A percentile compares a stretch with the other conserved stretches of the same genome.
Conservation (phyloP, 1,139 yeast species). For the Sugiyamaella japonica region DNA sequence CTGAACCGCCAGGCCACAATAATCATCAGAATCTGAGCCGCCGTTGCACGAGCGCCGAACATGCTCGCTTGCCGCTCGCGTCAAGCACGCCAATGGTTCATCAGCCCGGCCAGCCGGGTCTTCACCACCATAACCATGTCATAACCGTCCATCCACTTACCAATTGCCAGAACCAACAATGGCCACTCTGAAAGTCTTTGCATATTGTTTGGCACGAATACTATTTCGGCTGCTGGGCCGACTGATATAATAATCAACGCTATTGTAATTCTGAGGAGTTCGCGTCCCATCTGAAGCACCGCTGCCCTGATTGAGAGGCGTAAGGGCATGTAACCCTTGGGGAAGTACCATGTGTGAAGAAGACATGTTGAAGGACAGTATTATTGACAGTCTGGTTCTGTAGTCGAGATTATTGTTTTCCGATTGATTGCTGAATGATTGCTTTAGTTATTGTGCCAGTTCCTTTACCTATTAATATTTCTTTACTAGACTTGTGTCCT, state of each 20-base stretch:
- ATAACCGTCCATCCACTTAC: slow-evolving; percentile 27
- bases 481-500: background rate
- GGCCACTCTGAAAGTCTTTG: slow-evolving; percentile 17
- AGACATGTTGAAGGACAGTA: background rate
- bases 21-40: too few relatives aligned
- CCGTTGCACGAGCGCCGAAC: too few relatives aligned
- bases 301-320: slow-evolving; percentile 15
- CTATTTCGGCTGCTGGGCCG: slow-evolving; percentile 20
- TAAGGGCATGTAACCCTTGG: slow-evolving; percentile 20
- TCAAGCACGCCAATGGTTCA: too few relatives aligned
- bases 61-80: too few relatives aligned
- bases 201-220: slow-evolving; percentile 22
- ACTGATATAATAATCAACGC: slow-evolving; percentile 18
- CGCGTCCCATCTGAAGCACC: slow-evolving; percentile 7
- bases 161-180: slow-evolving; percentile 49
- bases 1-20: too few relatives aligned
- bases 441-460: background rate
- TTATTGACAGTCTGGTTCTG: background rate
- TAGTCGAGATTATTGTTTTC: background rate
- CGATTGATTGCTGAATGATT: background rate
- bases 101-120: too few relatives aligned
- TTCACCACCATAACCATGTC: background rate
- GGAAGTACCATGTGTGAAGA: slow-evolving; percentile 12
- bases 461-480: background rate
- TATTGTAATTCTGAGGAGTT: slow-evolving; percentile 15